A percentile compares a stretch with the other conserved stretches of the same genome.
Evolutionary conservation across 371 early-diverging fungal genomes (phyloP).

Genomic region (Rhizopus stolonifer): DNA sequence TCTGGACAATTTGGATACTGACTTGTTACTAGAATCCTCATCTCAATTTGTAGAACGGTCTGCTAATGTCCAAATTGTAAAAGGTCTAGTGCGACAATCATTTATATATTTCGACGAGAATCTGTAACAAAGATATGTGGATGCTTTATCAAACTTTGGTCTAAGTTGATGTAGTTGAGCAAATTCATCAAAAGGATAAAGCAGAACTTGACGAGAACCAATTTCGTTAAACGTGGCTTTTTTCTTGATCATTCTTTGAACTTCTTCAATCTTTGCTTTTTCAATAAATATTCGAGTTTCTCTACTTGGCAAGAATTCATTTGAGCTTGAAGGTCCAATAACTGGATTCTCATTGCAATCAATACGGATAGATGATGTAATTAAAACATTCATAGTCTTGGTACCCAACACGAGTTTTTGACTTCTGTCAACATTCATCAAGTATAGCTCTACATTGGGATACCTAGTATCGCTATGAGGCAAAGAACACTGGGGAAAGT

Average conservation of each 20-base stretch:
- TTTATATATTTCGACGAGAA: conserved; percentile 17
- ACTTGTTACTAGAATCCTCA: conserved; percentile 9
- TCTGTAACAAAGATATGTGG: conserved; percentile 17
- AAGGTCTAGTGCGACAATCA: conserved; percentile 14
- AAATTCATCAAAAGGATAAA: conserved; percentile 16
- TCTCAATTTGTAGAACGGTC: conserved; percentile 7
- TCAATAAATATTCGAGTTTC: conserved; percentile 4
- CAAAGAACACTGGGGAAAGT: conserved; percentile 8
- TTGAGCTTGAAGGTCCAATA: conserved; percentile 15
- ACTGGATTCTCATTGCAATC: conserved; percentile 9
- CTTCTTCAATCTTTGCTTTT: conserved; percentile 8
- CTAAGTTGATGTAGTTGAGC: conserved; percentile 15
- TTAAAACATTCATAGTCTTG: conserved; percentile 8
- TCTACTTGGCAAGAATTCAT: conserved; percentile 14
- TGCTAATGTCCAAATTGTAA: conserved; percentile 17
- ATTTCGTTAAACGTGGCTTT: conserved; percentile 9
- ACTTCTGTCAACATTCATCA: conserved; percentile 10
- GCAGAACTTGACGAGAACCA: conserved; percentile 11
- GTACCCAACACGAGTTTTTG: conserved; percentile 11
- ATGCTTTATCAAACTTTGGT: conserved; percentile 17
- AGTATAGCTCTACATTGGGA: conserved; percentile 5
- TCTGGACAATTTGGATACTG: conserved; percentile 19
- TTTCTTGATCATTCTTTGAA: conserved; percentile 10
- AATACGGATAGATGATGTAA: conserved; percentile 12
- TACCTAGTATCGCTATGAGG: conserved; percentile 10